Evolutionary conservation across 495 filamentous ascomycete species (phyloP).

Genomic region (Xylaria bambusicola): DNA sequence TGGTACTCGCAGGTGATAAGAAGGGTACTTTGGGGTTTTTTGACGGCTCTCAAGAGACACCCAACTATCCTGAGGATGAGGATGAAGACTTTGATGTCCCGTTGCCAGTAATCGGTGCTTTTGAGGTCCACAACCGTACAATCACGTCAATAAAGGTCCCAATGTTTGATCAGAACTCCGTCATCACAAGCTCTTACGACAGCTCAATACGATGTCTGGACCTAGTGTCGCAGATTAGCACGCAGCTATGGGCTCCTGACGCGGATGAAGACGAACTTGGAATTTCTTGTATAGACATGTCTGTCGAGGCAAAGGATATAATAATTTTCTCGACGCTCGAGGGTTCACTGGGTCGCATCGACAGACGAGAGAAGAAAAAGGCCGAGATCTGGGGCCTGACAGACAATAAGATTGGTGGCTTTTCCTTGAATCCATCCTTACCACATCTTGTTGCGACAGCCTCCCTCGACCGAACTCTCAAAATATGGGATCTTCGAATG

Average conservation of each 20-base stretch:
- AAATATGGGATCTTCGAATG: constrained; percentile 91
- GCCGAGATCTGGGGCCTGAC: constrained; percentile 73
- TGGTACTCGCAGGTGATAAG: constrained; percentile 97
- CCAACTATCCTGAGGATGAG: constrained; percentile 51
- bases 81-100: constrained; percentile 65
- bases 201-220: constrained; percentile 88
- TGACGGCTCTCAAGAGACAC: constrained; percentile 74
- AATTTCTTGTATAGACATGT: constrained; percentile 80
- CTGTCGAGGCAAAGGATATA: constrained; percentile 65
- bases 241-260: constrained; percentile 75
- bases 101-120: constrained; percentile 75
- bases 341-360: constrained; percentile 76
- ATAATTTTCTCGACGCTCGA: constrained; percentile 87
- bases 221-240: constrained; percentile 72
- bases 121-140: constrained; percentile 88
- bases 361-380: constrained; percentile 64
- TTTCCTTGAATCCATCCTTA: constrained; percentile 74
- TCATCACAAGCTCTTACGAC: constrained; percentile 93
- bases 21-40: constrained; percentile 92
- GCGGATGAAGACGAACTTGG: constrained; percentile 70
- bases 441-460: constrained; percentile 88
- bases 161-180: constrained; percentile 64
- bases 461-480: constrained; percentile 83
- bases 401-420: constrained; percentile 95
- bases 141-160: constrained; percentile 82